A percentile compares a stretch with the other conserved stretches of the same genome.
phyloP scores from a whole-genome alignment of 202 grass and related monocot species.

The Eragrostis tef region DNA sequence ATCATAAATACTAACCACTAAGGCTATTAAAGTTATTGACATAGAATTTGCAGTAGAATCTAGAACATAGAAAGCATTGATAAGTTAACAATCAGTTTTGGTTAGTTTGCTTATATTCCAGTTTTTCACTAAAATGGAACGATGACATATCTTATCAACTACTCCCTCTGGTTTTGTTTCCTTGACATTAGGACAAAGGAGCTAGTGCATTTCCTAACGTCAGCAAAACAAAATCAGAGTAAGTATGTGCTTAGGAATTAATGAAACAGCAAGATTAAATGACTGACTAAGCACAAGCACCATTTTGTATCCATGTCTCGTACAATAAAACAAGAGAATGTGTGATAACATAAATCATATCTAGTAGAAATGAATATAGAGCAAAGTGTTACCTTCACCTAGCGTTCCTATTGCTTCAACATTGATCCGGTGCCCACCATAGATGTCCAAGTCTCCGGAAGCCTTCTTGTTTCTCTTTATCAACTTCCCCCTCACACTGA shows the following conservation, averaged over 20 bases:
- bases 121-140: conserved; percentile 21
- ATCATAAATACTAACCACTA: background rate
- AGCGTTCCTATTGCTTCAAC: conserved; percentile 55
- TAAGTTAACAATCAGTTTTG: conserved; percentile 1
- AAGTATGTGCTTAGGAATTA: background rate
- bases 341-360: conserved; percentile 5
- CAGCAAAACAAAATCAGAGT: too few species aligned
- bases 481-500: conserved; percentile 44
- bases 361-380: background rate
- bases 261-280: conserved; percentile 30
- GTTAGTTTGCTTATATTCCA: conserved; percentile 10
- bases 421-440: conserved; percentile 56
- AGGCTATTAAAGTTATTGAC: background rate
- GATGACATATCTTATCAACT: conserved; percentile 9
- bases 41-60: background rate
- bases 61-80: conserved; percentile 12
- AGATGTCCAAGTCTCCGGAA: conserved; percentile 49
- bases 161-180: too few species aligned
- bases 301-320: conserved; percentile 21
- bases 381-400: conserved; percentile 44
- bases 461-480: conserved; percentile 59
- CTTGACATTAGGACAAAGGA: too few species aligned
- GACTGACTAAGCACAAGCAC: conserved; percentile 27
- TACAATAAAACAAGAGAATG: conserved; percentile 28
- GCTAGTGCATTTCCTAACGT: too few species aligned